Conservation (phyloP, 352 stramenopile species). For the Globisporangium acanthophoron region DNA sequence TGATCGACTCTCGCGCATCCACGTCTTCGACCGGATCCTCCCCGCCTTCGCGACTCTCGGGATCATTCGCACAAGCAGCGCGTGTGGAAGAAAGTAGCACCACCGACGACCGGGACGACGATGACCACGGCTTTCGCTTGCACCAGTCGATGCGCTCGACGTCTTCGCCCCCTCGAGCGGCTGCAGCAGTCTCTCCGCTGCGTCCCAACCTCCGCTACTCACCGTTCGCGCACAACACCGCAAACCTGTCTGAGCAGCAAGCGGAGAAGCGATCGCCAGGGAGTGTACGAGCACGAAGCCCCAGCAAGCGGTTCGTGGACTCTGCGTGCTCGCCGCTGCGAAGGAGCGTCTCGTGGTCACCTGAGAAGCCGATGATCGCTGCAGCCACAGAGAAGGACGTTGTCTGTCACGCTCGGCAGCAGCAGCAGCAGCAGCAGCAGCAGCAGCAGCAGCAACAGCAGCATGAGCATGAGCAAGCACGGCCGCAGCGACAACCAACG, state of each 20-base stretch:
- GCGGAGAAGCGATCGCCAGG: background rate
- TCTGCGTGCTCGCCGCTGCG: constrained; percentile 24
- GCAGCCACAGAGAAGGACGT: background rate
- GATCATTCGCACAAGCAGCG: background rate
- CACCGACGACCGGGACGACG: background rate
- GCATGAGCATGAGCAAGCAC: too few relatives aligned
- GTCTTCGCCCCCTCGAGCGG: background rate
- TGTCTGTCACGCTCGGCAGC: background rate
- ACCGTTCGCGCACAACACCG: background rate
- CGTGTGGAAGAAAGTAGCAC: background rate
- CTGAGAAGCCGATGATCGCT: background rate
- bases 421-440: background rate
- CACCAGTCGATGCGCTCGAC: constrained; percentile 1
- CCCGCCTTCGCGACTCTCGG: background rate
- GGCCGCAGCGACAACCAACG: too few relatives aligned
- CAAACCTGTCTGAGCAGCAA: background rate
- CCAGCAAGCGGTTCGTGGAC: constrained; percentile 15
- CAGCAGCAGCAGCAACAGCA: background rate
- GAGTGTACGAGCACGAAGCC: background rate
- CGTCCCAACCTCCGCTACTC: constrained; percentile 7
- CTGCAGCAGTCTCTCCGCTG: constrained; percentile 1
- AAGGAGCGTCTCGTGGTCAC: background rate
- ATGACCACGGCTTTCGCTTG: constrained; percentile 5
- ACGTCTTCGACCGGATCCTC: background rate
- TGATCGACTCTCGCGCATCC: background rate